Evolutionary conservation across 108 stramenopile species (phyloP).

Genomic region (Cyclotella cryptica): DNA sequence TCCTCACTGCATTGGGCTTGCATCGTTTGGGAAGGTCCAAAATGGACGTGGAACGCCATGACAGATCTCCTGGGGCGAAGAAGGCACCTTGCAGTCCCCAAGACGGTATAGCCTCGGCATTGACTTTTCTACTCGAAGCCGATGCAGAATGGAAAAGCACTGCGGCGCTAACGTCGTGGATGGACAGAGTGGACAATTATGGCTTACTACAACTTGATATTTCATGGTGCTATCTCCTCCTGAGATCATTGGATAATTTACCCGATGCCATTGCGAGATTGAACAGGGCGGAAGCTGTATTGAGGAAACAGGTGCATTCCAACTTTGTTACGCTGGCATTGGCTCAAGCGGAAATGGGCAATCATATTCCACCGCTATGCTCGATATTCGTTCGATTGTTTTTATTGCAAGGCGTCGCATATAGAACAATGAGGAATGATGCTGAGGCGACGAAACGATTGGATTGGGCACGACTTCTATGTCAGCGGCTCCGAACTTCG

Average conservation of each 20-base stretch:
- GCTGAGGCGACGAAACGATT: not conserved
- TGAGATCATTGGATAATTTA: conserved; percentile 19
- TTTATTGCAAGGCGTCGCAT: conserved; percentile 33
- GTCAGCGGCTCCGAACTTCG: conserved; percentile 12
- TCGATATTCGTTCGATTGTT: conserved; percentile 33
- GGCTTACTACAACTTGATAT: conserved; percentile 46
- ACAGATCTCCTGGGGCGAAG: no score
- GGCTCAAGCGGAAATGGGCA: conserved; percentile 34
- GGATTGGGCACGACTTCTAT: conserved; percentile 19
- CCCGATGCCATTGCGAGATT: conserved; percentile 23
- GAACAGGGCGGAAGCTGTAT: conserved; percentile 18
- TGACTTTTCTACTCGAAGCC: conserved; percentile 38
- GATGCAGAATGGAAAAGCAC: conserved; percentile 34
- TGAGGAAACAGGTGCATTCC: conserved; percentile 35
- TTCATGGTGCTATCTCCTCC: conserved; percentile 37
- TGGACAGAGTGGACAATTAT: conserved; percentile 28
- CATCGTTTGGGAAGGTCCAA: conserved; percentile 38
- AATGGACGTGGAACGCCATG: conserved; percentile 17
- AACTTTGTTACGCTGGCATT: conserved; percentile 41
- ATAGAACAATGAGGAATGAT: conserved; percentile 10
- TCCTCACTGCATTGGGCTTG: conserved; percentile 37
- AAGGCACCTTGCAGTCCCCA: no score
- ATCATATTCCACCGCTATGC: conserved; percentile 35
- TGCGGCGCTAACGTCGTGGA: conserved; percentile 2
- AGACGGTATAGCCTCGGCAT: conserved; percentile 22